Conservation (phyloP, 495 filamentous ascomycete genomes). For the Aspergillus bertholletiae region DNA sequence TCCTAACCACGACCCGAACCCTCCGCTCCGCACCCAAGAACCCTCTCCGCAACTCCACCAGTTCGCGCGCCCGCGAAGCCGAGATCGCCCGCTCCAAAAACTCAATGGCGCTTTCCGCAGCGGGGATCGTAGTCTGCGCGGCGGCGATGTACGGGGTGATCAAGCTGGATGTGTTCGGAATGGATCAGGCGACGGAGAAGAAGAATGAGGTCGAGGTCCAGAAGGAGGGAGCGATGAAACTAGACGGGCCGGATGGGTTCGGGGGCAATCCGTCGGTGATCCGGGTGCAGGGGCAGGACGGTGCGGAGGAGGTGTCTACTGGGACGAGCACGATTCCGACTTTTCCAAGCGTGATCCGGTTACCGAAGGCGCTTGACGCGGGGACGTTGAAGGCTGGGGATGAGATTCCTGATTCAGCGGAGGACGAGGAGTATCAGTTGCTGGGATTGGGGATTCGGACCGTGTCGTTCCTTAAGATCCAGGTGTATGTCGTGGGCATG, state of each 20-base stretch:
- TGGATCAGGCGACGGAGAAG: slow-evolving; percentile 11
- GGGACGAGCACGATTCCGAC: slow-evolving; percentile 76
- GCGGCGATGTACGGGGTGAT: slow-evolving; percentile 37
- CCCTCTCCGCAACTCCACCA: slow-evolving; percentile 24
- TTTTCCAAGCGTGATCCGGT: slow-evolving; percentile 70
- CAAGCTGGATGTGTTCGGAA: slow-evolving; percentile 36
- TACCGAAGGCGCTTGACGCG: slow-evolving; percentile 45
- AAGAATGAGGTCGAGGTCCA: not conserved
- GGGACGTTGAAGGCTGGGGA: slow-evolving; percentile 36
- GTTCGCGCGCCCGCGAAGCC: slow-evolving; percentile 12
- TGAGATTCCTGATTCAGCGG: slow-evolving; percentile 20
- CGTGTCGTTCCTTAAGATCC: slow-evolving; percentile 83
- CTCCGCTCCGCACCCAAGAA: slow-evolving; percentile 25
- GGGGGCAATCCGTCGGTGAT: slow-evolving; percentile 35
- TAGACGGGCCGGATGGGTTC: slow-evolving; percentile 41
- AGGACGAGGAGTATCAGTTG: slow-evolving; percentile 72
- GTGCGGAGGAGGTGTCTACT: slow-evolving; percentile 64
- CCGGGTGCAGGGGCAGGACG: slow-evolving; percentile 49
- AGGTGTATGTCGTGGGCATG: slow-evolving; percentile 91
- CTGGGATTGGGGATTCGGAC: slow-evolving; percentile 84
- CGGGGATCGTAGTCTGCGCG: slow-evolving; percentile 33
- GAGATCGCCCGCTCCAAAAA: slow-evolving; percentile 27
- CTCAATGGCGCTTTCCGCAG: slow-evolving; percentile 32
- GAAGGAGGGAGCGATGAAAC: slow-evolving; percentile 22
- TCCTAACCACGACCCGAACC: slow-evolving; percentile 25